Evolutionary conservation across 495 filamentous ascomycete genomes (phyloP), one percentile per base, ranked within the genome.

Genomic region (Aspergillus cavernicola): DNA sequence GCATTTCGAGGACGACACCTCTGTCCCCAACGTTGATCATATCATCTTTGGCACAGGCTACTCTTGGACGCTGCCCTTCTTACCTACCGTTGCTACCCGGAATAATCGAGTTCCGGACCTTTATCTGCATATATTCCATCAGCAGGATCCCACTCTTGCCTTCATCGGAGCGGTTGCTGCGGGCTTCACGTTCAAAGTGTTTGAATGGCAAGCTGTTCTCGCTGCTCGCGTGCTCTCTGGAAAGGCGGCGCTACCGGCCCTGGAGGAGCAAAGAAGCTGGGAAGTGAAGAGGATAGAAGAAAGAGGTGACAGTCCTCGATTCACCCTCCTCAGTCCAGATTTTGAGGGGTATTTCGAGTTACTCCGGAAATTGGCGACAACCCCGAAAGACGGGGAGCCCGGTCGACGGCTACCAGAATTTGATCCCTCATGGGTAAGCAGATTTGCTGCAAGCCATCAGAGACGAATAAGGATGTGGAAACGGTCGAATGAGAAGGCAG

Each of bases 31-130:
- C 1, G 74, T 82, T 3, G 81, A 84, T 55, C 57, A 80, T 55
- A 73, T 84, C 49, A 76, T 83, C 43, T 75, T 84, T 37, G 80
- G 76, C 20, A 82, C 80, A 0, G 79, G 81, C 0, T 82, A 81
- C 56, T 70, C 63, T 19, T 82, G 77, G 78, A 76, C 75, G 2
- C 35, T 81, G 6, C 80, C 79, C 2, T 83, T 80, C 55, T 47
- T 81, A 2, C 79, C 80, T 0, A 58, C 73, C 22, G 60, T 82
- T 0, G 58, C 64, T 1, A 70, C 77, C 2, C 65, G 72, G n/a
- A 80, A 79, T 42, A 81, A 81, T 47, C 71, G 80, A 0, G 68
- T 82, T 0, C 77, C 77, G 5, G 72, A 75, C 52, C 57, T 83
- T 26, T 83, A 80, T 50, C 77, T 78, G 46, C 79, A 83, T 53